Percentiles rank a stretch among this genome's conserved stretches.
Conservation (phyloP, 805 yeast genomes). For the Nakazawaea anatomiae region DNA sequence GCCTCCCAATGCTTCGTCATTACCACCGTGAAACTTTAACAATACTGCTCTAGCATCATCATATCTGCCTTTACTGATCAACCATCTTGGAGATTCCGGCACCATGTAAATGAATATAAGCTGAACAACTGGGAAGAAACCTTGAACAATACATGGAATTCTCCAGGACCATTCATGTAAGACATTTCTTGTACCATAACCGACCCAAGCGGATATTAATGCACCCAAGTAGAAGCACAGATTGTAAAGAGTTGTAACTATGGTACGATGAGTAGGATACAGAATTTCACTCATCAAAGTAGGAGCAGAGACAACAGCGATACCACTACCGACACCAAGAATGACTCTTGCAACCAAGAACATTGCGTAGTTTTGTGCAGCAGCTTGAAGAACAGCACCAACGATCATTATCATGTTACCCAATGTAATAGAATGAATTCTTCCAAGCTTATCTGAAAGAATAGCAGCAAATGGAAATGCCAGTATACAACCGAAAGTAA, state of each 20-base stretch:
- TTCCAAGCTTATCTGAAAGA: slow-evolving; percentile 33
- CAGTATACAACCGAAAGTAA: slow-evolving; percentile 32
- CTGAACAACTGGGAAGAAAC: slow-evolving; percentile 27
- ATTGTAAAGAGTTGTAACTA: slow-evolving; percentile 36
- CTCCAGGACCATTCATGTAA: slow-evolving; percentile 5
- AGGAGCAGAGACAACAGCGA: slow-evolving; percentile 35
- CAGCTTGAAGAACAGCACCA: slow-evolving; percentile 10
- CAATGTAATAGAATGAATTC: slow-evolving; percentile 20
- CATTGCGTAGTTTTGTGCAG: slow-evolving; percentile 18
- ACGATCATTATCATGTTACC: slow-evolving; percentile 4
- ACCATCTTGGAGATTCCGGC: slow-evolving; percentile 47
- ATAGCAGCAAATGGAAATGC: slow-evolving; percentile 22
- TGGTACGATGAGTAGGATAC: slow-evolving; percentile 33
- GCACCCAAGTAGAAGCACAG: slow-evolving; percentile 50
- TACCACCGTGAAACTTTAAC: slow-evolving; percentile 33
- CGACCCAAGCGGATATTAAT: slow-evolving; percentile 43
- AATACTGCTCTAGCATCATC: slow-evolving; percentile 36
- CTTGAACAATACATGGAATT: slow-evolving; percentile 33
- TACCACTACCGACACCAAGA: slow-evolving; percentile 35
- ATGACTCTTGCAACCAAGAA: slow-evolving; percentile 36
- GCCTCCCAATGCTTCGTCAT: slow-evolving; percentile 19
- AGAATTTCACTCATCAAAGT: slow-evolving; percentile 39
- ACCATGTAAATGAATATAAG: slow-evolving; percentile 24
- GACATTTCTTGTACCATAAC: slow-evolving; percentile 33
- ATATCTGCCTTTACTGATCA: slow-evolving; percentile 29